A percentile compares a stretch with the other conserved stretches of the same genome.
phyloP scores from a whole-genome alignment of 2,329 filamentous ascomycete species.

The Alternaria rosae region DNA sequence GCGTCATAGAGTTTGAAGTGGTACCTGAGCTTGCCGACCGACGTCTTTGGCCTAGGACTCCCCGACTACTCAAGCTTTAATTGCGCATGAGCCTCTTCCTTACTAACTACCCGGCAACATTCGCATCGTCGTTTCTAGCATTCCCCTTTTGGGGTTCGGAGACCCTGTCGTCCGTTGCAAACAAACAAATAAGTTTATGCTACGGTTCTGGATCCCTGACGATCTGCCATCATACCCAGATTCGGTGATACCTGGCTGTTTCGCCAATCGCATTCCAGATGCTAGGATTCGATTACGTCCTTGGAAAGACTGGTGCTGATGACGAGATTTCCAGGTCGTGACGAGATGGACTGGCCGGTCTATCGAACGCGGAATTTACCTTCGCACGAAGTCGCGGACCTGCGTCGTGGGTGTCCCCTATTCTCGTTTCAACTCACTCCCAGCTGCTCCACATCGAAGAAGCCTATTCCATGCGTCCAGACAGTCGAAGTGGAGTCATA shows the following conservation, averaged over 20 bases:
- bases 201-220: background rate
- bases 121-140: background rate
- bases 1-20: background rate
- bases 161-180: background rate
- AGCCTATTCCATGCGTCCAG: background rate
- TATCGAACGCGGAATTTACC: background rate
- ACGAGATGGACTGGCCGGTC: background rate
- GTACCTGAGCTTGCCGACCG: background rate
- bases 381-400: background rate
- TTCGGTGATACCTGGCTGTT: background rate
- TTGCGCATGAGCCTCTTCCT: background rate
- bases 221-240: background rate
- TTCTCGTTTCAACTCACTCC: background rate
- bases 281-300: background rate
- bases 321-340: background rate
- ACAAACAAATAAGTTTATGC: background rate
- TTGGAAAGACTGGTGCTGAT: background rate
- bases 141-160: background rate
- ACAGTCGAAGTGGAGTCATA: background rate
- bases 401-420: background rate
- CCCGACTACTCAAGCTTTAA: background rate
- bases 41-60: slow-evolving; percentile 1
- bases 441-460: background rate
- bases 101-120: background rate
- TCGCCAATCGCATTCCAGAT: background rate